Evolutionary conservation across 148 eudicot genomes (phyloP), one percentile per base, ranked within the genome.

Genomic region (Cornus florida): DNA sequence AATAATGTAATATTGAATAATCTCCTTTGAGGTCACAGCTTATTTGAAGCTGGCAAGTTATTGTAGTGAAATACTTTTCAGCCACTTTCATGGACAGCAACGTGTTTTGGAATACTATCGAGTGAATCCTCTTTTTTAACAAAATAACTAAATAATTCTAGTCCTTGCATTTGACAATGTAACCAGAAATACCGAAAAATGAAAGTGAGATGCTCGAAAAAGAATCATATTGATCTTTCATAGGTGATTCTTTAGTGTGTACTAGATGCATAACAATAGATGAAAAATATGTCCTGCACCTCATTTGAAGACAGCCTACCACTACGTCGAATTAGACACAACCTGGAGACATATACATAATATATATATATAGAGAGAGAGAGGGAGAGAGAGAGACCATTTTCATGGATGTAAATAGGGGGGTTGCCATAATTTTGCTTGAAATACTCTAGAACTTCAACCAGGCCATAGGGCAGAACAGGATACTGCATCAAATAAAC

Each of bases 331-430:
- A 62, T 17, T n/a, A 62, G 22, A 62, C 23, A 62, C 7, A 13
- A 17, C 16, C 23, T 62, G 17, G 23, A 62, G 6, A 62, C 3
- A 16, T 16, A 57, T 16, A 57, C 24, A 62, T 43, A 43, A 7
- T 6, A 3, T 6, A 53, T 12, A 7, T 6, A 3, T 6, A 53
- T 12, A 39, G 24, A 56, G 23, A 66, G 19, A 71, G 71, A 20
- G 46, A 83, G 69, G 70, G 70, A 60, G 79, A 67, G 79, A 75
- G 48, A 78, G 48, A 68, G 50, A 89, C 89, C 88, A 77, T 87
- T 87, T 84, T 89, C 92, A 23, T 87, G 80, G 39, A 89, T 75
- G 20, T 80, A 87, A 67, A 89, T 81, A 1, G 87, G 84, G 82
- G 87, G 90, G 57, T 89, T 87, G 9, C 75, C 82, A 57, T 86